phyloP scores from a whole-genome alignment of 2,329 filamentous ascomycete species.

The Hymenotorrendiella dingleyae region DNA sequence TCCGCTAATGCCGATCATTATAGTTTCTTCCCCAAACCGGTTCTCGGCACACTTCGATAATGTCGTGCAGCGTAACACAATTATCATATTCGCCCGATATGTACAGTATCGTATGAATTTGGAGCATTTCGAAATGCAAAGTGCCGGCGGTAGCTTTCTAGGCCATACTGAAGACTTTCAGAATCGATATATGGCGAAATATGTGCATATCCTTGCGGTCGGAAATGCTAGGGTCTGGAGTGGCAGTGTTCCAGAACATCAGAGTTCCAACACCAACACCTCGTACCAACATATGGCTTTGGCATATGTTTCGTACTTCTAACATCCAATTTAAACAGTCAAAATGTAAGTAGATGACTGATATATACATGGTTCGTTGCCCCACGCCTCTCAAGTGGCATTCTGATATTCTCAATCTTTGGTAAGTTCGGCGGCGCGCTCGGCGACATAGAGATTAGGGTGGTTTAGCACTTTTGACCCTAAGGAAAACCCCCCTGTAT shows the following conservation, averaged over 20 bases:
- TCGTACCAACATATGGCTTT: too few relatives aligned
- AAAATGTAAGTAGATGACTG: neutral
- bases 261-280: constrained; percentile 1
- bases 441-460: constrained; percentile 2
- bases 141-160: too few relatives aligned
- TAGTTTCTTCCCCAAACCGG: too few relatives aligned
- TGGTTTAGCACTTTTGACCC: too few relatives aligned
- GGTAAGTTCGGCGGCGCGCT: neutral
- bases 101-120: neutral
- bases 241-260: constrained; percentile 7
- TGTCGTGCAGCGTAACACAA: too few relatives aligned
- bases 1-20: neutral
- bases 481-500: too few relatives aligned
- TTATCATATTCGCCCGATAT: too few relatives aligned
- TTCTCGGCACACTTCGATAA: too few relatives aligned
- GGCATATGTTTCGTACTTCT: too few relatives aligned
- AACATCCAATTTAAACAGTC: constrained; percentile 4
- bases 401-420: constrained; percentile 4
- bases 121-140: neutral
- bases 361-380: constrained; percentile 2
- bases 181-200: neutral
- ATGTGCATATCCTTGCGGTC: neutral
- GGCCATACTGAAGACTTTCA: neutral
- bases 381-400: constrained; percentile 5
- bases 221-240: constrained; percentile 1